Conservation (phyloP, 108 stramenopile genomes). For the Hondaea fermentalgiana region DNA sequence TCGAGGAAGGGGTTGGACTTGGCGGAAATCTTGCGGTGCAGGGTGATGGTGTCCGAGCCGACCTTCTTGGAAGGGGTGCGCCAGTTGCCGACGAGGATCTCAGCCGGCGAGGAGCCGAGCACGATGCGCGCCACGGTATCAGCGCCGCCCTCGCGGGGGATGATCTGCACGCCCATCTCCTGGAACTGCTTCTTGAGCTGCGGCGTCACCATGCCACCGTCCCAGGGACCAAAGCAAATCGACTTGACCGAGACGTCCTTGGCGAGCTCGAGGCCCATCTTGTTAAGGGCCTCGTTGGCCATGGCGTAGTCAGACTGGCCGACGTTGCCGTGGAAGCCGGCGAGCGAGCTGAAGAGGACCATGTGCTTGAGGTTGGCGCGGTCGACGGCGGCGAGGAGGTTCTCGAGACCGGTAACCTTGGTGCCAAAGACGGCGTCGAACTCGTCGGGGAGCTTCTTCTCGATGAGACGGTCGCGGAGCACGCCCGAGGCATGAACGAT, state of each 20-base stretch:
- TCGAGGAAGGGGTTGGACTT: background rate
- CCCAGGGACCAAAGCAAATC: background rate
- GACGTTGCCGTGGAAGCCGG: background rate
- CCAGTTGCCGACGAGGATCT: background rate
- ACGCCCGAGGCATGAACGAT: background rate
- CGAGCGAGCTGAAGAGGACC: background rate
- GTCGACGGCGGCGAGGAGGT: background rate
- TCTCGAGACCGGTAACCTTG: background rate
- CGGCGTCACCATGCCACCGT: background rate
- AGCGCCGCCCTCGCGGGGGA: background rate
- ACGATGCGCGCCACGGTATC: background rate
- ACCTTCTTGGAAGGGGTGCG: background rate
- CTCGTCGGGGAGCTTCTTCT: background rate
- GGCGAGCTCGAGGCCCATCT: background rate
- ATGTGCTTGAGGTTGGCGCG: background rate
- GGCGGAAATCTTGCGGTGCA: background rate
- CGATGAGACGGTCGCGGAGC: background rate
- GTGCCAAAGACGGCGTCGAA: background rate
- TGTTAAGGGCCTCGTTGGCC: background rate
- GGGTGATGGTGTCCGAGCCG: background rate
- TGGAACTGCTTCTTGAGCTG: conserved; percentile 1
- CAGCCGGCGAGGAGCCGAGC: background rate
- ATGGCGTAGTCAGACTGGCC: conserved; percentile 5
- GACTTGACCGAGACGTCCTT: background rate
- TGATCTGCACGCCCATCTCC: background rate